Conservation (phyloP, 1,284 basidiomycete genomes). For the Ustilago cynodontis region DNA sequence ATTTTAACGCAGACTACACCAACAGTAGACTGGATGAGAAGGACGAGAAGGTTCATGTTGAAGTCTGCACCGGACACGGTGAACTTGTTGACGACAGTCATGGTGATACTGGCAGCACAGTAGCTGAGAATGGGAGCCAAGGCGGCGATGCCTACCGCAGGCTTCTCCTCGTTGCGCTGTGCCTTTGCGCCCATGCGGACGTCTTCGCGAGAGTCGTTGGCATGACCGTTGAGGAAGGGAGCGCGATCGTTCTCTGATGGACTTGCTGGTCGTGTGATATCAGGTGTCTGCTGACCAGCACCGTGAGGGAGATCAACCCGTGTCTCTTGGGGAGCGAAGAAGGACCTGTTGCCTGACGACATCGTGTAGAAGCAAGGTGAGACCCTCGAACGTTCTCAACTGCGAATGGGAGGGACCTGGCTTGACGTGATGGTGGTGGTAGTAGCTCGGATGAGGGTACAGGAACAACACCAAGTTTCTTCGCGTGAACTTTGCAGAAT, state of each 20-base stretch:
- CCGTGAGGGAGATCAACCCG: constrained; percentile 45
- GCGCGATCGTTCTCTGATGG: constrained; percentile 51
- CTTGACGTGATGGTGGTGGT: constrained; percentile 3
- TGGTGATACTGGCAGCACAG: constrained; percentile 92
- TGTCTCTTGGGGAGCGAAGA: constrained; percentile 52
- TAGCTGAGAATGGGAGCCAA: constrained; percentile 87
- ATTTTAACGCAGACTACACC: constrained; percentile 82
- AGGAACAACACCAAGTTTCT: constrained; percentile 16
- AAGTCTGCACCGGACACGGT: constrained; percentile 94
- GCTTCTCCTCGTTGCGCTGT: constrained; percentile 33
- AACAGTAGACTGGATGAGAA: constrained; percentile 84
- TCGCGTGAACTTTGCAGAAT: constrained; percentile 2
- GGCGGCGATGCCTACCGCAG: constrained; percentile 64
- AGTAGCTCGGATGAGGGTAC: background rate
- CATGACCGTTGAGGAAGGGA: constrained; percentile 41
- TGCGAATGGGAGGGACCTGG: background rate
- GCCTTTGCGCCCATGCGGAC: constrained; percentile 52
- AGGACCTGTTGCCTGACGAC: constrained; percentile 51
- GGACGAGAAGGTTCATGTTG: constrained; percentile 95
- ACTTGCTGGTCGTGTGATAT: constrained; percentile 48
- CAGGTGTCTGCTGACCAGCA: constrained; percentile 34
- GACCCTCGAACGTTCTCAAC: background rate
- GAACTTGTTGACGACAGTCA: constrained; percentile 99
- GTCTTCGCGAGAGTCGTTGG: constrained; percentile 38
- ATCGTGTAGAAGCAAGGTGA: constrained; percentile 16